A percentile compares a stretch with the other conserved stretches of the same genome.
These are phyloP conservation scores for Zizania latifolia DNA, from an alignment of 176 grass and related monocot species.

Conservation along the genomic window DNA sequence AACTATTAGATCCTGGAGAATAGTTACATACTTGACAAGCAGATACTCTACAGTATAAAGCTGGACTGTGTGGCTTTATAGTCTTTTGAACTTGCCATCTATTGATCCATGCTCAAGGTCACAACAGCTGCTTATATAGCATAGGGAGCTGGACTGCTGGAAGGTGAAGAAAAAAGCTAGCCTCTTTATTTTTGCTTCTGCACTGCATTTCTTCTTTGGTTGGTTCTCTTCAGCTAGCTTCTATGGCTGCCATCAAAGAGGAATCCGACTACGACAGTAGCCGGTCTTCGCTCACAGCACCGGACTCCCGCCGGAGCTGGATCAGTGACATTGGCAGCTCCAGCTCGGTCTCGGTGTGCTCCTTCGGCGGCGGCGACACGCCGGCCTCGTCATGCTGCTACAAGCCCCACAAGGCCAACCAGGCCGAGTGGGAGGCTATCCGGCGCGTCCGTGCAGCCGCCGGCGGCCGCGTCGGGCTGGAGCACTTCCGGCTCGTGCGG, in stretches of 20 bases:
- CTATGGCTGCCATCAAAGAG: conserved; percentile 47
- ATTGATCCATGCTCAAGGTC: conserved; percentile 8
- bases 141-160: conserved; percentile 21
- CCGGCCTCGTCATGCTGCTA: background rate
- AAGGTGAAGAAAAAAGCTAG: background rate
- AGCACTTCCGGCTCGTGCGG: conserved; percentile 81
- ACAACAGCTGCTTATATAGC: conserved; percentile 27
- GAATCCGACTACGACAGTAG: conserved; percentile 89
- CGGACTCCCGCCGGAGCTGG: conserved; percentile 63
- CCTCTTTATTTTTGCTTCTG: conserved; percentile 9
- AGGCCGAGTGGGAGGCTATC: conserved; percentile 91
- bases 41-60: conserved; percentile 28
- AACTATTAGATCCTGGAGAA: conserved; percentile 34
- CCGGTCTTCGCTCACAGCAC: conserved; percentile 60
- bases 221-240: conserved; percentile 2
- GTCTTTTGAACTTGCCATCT: conserved; percentile 7
- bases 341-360: conserved; percentile 64
- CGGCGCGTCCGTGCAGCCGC: conserved; percentile 32
- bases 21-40: conserved; percentile 27
- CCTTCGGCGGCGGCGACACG: conserved; percentile 20
- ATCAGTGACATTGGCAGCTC: conserved; percentile 80
- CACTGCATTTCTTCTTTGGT: background rate
- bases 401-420: conserved; percentile 85
- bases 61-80: conserved; percentile 7
- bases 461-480: conserved; percentile 53